Evolutionary conservation across 176 grass and related monocot species (phyloP).

Genomic region (Carex scoparia): DNA sequence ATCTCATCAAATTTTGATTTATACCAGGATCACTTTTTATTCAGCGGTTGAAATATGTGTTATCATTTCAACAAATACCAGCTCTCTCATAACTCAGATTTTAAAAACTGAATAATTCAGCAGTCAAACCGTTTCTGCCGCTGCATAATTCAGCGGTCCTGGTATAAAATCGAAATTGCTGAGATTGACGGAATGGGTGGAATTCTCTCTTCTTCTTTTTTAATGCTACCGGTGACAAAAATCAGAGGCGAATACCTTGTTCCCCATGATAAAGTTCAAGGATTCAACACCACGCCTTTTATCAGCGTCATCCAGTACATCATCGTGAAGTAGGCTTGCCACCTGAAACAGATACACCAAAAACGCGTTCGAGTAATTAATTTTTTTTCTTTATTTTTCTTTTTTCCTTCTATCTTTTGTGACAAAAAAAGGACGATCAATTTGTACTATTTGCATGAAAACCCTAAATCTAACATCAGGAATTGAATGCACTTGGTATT

Average conservation of each 20-base stretch:
- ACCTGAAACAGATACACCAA: constrained; percentile 44
- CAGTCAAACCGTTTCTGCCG: no score
- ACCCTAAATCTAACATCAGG: neutral
- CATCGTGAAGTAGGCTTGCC: constrained; percentile 95
- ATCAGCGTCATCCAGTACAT: constrained; percentile 96
- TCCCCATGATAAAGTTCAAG: constrained; percentile 90
- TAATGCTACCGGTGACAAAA: no score
- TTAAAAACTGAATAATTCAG: no score
- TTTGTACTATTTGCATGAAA: constrained; percentile 7
- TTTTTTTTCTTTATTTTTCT: neutral
- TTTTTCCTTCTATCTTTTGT: neutral
- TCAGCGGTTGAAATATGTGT: no score
- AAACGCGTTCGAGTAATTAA: neutral
- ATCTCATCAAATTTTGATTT: no score
- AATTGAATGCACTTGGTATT: neutral
- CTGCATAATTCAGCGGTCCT: no score
- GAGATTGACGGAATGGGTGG: no score
- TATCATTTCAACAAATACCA: no score
- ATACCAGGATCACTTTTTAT: no score
- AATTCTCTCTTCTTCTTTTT: no score
- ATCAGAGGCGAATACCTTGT: constrained; percentile 53
- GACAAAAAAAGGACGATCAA: neutral
- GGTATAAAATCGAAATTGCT: no score
- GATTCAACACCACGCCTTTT: constrained; percentile 90
- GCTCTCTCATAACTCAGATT: no score